These are phyloP conservation scores for Kluyveromyces wickerhamii DNA, from an alignment of 805 yeast species.

Conservation along the genomic window DNA sequence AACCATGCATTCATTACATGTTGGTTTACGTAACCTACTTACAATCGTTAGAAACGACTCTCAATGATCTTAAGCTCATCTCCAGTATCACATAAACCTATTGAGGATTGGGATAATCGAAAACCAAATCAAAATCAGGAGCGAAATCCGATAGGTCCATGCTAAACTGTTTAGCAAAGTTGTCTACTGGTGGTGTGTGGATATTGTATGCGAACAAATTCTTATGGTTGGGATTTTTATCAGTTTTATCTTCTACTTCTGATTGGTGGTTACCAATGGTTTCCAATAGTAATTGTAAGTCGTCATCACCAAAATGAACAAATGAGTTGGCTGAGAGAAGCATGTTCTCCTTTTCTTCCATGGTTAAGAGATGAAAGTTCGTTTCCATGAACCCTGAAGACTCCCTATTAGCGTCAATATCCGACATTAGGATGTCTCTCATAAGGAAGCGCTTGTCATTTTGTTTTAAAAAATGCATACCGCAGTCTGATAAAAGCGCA, in stretches of 20 bases:
- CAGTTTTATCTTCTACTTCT: not conserved
- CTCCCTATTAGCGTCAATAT: not conserved
- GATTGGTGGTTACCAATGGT: not conserved
- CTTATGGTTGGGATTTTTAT: not conserved
- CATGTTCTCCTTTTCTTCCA: constrained; percentile 3
- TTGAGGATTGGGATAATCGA: not conserved
- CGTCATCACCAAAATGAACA: constrained; percentile 1
- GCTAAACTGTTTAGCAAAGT: not conserved
- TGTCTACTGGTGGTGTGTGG: not conserved
- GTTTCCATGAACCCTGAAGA: constrained; percentile 3
- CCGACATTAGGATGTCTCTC: constrained; percentile 4
- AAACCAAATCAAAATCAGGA: constrained; percentile 1
- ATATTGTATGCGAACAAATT: not conserved
- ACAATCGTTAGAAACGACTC: too few species aligned
- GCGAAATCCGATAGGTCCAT: not conserved
- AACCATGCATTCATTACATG: too few species aligned
- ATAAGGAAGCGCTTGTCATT: constrained; percentile 4
- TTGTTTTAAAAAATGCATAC: constrained; percentile 2
- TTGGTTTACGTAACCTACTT: too few species aligned
- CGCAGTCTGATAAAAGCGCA: constrained; percentile 4
- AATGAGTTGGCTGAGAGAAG: constrained; percentile 3
- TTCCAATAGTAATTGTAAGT: not conserved
- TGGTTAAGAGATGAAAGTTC: not conserved
- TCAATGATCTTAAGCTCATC: too few species aligned
- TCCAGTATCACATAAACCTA: too few species aligned